These are phyloP conservation scores for Helminthosporium solani DNA, from an alignment of 2,329 filamentous ascomycete species.

Conservation along the genomic window DNA sequence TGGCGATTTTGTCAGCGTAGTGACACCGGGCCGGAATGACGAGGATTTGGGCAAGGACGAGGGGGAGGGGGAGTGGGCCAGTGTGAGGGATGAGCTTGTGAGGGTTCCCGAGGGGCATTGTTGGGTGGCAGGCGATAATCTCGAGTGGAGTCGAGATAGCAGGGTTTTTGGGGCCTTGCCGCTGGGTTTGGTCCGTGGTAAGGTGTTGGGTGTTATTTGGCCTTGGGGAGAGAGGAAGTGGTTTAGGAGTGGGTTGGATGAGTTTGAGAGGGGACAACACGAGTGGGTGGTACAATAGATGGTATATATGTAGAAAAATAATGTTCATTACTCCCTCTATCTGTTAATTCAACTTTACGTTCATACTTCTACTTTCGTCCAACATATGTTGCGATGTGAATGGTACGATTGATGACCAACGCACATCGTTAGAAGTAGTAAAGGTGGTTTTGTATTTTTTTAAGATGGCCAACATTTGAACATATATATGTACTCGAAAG, in stretches of 20 bases:
- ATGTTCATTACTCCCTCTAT: too few species aligned
- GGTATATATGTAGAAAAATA: too few species aligned
- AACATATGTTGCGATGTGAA: too few species aligned
- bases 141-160: constrained; percentile 81
- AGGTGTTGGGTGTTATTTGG: constrained; percentile 59
- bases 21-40: constrained; percentile 55
- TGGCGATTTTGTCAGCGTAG: constrained; percentile 69
- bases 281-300: neutral
- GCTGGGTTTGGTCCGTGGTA: constrained; percentile 79
- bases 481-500: too few species aligned
- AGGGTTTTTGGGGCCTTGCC: constrained; percentile 84
- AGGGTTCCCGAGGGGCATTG: constrained; percentile 90
- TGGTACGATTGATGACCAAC: too few species aligned
- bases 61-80: constrained; percentile 28
- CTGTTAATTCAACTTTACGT: too few species aligned
- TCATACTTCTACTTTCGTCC: too few species aligned
- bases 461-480: too few species aligned
- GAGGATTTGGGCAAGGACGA: constrained; percentile 25
- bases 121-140: constrained; percentile 86
- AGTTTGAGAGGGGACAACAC: neutral
- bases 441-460: too few species aligned
- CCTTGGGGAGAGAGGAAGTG: constrained; percentile 28
- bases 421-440: too few species aligned
- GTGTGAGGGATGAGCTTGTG: constrained; percentile 54
- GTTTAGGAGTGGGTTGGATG: constrained; percentile 13